Base-by-base conservation (phyloP, 2,329 filamentous ascomycete species). In the Fusarium guadeloupense region DNA sequence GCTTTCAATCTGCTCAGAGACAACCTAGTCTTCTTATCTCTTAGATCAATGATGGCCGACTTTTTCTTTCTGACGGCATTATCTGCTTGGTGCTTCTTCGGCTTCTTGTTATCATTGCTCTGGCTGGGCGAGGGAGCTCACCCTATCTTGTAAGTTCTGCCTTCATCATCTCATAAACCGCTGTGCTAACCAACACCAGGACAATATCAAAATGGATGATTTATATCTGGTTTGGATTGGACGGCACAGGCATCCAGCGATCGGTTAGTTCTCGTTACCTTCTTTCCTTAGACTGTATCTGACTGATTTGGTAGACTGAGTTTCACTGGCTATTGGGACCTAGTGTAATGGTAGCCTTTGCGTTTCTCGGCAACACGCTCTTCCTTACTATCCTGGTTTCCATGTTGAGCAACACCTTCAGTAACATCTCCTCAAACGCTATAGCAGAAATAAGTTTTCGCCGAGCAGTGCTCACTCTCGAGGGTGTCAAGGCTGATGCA, bases 201-300 rank as follows among this genome's bases (percentile, higher is more conserved):
- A 91, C 88, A 2, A 93, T 95, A 59, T 87, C 87, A 38, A 93
- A 93, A 75, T 96, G 92, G 92, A 94, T 96, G 91, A 84, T 95
- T 2, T 95, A 90, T 84, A 93, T 96, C 62, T 96, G 92, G 92
- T 95, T 96, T 70, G 92, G 92, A 3, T 84, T 96, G 2, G 92
- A 95, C 67, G 92, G 85, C 7, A 86, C 83, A 4, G 86, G 86
- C 8, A 87, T 89, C 35, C 80, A 85, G 41, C 74, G 80, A 62
- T 85, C 85, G 52, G 81, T 82, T 69, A 70, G 79, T 71, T 30
- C 9, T 12, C 14, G 8, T 28, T 7, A 6, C 26, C n/a, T 6
- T 17, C 4, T 10, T 21, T 13, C 4, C 14, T 17, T 28, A 41
- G 20, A 9, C 6, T 34, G 6, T 4, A 8, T 21, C 59, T 73